A percentile compares a stretch with the other conserved stretches of the same genome.
phyloP scores from a whole-genome alignment of 1,284 basidiomycete species.

The Malassezia japonica region DNA sequence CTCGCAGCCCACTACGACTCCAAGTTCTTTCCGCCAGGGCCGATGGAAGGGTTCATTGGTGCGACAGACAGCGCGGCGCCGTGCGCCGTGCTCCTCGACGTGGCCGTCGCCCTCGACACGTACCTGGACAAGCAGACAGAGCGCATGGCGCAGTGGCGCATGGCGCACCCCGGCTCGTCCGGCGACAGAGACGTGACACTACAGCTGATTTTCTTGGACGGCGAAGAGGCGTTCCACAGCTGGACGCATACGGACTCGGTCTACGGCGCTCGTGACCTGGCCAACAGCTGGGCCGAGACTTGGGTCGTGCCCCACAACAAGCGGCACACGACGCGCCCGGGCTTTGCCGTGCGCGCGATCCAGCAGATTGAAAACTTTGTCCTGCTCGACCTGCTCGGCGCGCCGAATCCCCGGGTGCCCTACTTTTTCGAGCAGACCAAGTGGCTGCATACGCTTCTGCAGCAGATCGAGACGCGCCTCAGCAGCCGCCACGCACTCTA shows the following conservation, averaged over 20 bases:
- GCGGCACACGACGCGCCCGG: background rate
- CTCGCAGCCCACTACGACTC: constrained; percentile 90
- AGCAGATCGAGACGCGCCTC: constrained; percentile 27
- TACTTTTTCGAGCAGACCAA: constrained; percentile 30
- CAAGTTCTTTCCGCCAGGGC: constrained; percentile 74
- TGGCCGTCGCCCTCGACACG: constrained; percentile 33
- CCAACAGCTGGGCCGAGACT: background rate
- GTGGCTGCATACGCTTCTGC: constrained; percentile 30
- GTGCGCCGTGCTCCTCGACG: constrained; percentile 61
- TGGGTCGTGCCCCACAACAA: constrained; percentile 1
- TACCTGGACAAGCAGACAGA: constrained; percentile 16
- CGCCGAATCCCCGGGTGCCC: constrained; percentile 27
- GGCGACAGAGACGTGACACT: constrained; percentile 66
- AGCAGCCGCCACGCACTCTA: constrained; percentile 16
- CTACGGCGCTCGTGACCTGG: constrained; percentile 59
- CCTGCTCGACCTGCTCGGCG: constrained; percentile 41
- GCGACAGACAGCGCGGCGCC: constrained; percentile 95
- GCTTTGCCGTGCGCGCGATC: constrained; percentile 26
- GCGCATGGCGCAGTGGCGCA: background rate
- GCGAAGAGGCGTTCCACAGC: constrained; percentile 84
- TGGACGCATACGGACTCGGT: constrained; percentile 87
- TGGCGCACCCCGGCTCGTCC: background rate
- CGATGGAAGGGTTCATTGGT: constrained; percentile 67
- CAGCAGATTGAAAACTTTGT: constrained; percentile 42
- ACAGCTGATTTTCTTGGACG: constrained; percentile 94